A percentile compares a stretch with the other conserved stretches of the same genome.
Evolutionary conservation across 2,329 filamentous ascomycete species (phyloP).

Genomic region (Colletotrichum filicis): DNA sequence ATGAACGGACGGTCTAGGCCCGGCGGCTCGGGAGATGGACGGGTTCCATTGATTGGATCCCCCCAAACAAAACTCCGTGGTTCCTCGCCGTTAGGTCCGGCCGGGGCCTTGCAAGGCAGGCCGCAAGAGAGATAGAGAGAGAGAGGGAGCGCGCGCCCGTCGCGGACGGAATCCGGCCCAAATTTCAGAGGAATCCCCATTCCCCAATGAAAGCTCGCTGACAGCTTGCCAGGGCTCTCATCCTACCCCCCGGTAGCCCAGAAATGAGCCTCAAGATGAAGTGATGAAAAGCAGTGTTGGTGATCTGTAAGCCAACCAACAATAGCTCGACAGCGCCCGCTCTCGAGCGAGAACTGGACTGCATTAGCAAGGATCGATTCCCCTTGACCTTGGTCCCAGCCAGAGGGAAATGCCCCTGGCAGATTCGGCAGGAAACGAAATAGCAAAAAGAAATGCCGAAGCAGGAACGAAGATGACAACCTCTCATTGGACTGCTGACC

Average conservation of each 20-base stretch:
- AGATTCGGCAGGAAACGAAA: constrained; percentile 9
- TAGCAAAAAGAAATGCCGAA: constrained; percentile 13
- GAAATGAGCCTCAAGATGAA: not conserved
- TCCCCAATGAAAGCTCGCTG: not conserved
- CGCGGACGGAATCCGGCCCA: not conserved
- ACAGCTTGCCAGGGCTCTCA: not conserved
- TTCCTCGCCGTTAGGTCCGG: not conserved
- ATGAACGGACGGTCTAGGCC: constrained; percentile 14
- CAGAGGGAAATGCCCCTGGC: constrained; percentile 9
- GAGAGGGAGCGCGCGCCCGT: not conserved
- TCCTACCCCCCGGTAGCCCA: not conserved
- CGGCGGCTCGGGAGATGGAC: constrained; percentile 11
- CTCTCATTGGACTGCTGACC: constrained; percentile 3
- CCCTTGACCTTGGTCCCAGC: constrained; percentile 1
- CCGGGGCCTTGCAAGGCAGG: not conserved
- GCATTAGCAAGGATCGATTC: not conserved
- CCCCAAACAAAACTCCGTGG: not conserved
- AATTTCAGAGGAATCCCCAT: not conserved
- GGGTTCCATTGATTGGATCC: constrained; percentile 12
- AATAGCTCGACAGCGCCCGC: not conserved
- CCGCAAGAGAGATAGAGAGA: not conserved
- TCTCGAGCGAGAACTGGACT: not conserved
- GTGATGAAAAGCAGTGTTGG: not conserved
- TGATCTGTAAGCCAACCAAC: not conserved
- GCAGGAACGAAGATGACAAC: not conserved